These are phyloP conservation scores for Brassica incana DNA, from an alignment of 345 rosid genomes.

Conservation along the genomic window DNA sequence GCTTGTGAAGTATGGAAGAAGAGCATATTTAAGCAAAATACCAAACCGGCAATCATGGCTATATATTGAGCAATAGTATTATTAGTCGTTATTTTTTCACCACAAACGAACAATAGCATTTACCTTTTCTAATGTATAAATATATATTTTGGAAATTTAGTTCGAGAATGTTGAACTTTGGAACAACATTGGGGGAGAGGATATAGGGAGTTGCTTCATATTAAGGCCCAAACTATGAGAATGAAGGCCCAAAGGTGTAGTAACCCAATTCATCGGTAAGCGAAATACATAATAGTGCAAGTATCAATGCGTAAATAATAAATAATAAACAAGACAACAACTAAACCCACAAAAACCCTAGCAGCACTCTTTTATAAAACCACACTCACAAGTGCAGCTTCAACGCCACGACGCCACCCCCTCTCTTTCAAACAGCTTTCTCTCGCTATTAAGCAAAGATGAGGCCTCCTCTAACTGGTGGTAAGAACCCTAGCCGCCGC, in stretches of 20 bases:
- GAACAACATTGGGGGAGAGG: too few relatives aligned
- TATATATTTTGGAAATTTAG: not conserved
- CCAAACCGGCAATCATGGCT: too few relatives aligned
- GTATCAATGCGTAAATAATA: not conserved
- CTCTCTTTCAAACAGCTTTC: not conserved
- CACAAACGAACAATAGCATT: not conserved
- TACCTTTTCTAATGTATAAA: too few relatives aligned
- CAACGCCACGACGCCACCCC: not conserved
- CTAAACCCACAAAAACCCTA: slow-evolving; percentile 38
- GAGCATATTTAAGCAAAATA: too few relatives aligned
- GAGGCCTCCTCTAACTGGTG: slow-evolving; percentile 43
- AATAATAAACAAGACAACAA: not conserved
- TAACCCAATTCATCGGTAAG: not conserved
- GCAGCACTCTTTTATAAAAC: slow-evolving; percentile 29
- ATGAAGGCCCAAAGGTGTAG: not conserved
- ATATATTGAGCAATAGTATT: too few relatives aligned
- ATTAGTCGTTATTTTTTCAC: too few relatives aligned
- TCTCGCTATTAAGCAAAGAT: slow-evolving; percentile 9
- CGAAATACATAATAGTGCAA: not conserved
- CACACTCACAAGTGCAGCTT: slow-evolving; percentile 10
- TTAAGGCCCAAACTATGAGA: not conserved
- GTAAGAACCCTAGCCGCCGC: slow-evolving; percentile 40
- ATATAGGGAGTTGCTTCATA: too few relatives aligned
- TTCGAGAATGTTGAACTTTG: not conserved
- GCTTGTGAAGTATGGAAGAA: too few relatives aligned